A percentile compares a stretch with the other conserved stretches of the same genome.
Conservation (phyloP, 2,329 filamentous ascomycete species). For the Coniella vitis region DNA sequence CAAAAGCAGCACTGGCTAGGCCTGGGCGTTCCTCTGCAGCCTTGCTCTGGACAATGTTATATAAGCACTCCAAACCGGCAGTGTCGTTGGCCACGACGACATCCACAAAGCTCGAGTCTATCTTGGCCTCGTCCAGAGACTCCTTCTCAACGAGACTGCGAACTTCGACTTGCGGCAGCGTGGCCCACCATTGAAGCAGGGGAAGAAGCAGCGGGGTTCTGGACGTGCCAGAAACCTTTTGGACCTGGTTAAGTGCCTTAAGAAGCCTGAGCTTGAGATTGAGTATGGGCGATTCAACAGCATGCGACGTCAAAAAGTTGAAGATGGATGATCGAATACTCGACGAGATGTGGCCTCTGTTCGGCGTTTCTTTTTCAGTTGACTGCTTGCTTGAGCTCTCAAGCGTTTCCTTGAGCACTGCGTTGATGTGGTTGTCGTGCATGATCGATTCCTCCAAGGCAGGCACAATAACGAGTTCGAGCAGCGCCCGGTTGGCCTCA, state of each 20-base stretch:
- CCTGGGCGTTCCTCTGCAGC: constrained; percentile 37
- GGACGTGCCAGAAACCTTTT: constrained; percentile 60
- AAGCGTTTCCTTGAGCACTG: constrained; percentile 54
- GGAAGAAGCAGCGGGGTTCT: constrained; percentile 74
- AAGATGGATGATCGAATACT: constrained; percentile 58
- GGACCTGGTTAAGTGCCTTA: constrained; percentile 64
- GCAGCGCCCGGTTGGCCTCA: constrained; percentile 52
- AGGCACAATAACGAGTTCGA: constrained; percentile 63
- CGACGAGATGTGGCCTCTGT: constrained; percentile 50
- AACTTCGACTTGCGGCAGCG: constrained; percentile 45
- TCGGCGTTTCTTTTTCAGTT: constrained; percentile 23
- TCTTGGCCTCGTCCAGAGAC: constrained; percentile 21
- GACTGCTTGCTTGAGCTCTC: constrained; percentile 38
- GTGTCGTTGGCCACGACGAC: constrained; percentile 48
- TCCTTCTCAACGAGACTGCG: constrained; percentile 39
- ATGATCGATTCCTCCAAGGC: constrained; percentile 80
- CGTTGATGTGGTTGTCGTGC: constrained; percentile 64
- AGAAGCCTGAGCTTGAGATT: constrained; percentile 66
- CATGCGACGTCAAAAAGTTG: constrained; percentile 67
- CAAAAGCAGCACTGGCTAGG: constrained; percentile 61
- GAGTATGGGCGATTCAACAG: constrained; percentile 60
- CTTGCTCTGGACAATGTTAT: constrained; percentile 38
- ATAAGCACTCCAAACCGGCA: constrained; percentile 44
- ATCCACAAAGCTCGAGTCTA: constrained; percentile 39
- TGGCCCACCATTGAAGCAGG: constrained; percentile 62